Percentiles rank a stretch among this genome's conserved stretches.
Evolutionary conservation across 495 filamentous ascomycete genomes (phyloP).

Genomic region (Annulohypoxylon nitens): DNA sequence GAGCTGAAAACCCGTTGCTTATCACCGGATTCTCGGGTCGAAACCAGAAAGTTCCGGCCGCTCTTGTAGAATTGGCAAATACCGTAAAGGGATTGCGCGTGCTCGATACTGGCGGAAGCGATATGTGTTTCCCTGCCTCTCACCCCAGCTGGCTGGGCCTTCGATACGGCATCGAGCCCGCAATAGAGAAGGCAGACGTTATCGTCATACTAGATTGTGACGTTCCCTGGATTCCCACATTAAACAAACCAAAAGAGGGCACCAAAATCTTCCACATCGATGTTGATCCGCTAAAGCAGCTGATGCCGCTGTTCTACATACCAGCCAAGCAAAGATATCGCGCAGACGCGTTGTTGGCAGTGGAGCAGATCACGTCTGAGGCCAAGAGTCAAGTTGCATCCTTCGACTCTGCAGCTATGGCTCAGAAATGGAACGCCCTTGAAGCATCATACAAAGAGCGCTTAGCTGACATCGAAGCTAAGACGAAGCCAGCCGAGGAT

Average conservation of each 20-base stretch:
- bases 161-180: slow-evolving; percentile 80
- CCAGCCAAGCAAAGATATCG: slow-evolving; percentile 79
- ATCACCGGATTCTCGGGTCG: slow-evolving; percentile 89
- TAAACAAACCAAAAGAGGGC: slow-evolving; percentile 68
- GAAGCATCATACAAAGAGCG: slow-evolving; percentile 70
- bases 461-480: slow-evolving; percentile 68
- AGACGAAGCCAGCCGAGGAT: slow-evolving; percentile 68
- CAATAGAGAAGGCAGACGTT: slow-evolving; percentile 80
- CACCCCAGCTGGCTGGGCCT: slow-evolving; percentile 79
- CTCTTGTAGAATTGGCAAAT: slow-evolving; percentile 82
- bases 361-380: slow-evolving; percentile 76
- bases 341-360: slow-evolving; percentile 76
- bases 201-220: slow-evolving; percentile 91
- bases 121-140: slow-evolving; percentile 94
- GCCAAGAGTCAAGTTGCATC: slow-evolving; percentile 61
- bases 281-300: slow-evolving; percentile 86
- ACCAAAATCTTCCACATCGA: slow-evolving; percentile 86
- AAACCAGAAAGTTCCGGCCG: slow-evolving; percentile 74
- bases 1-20: slow-evolving; percentile 80
- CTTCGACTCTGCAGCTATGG: slow-evolving; percentile 60
- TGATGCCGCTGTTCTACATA: slow-evolving; percentile 88
- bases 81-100: slow-evolving; percentile 83
- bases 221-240: slow-evolving; percentile 74
- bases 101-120: slow-evolving; percentile 88
- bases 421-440: slow-evolving; percentile 67